Evolutionary conservation across 139 green algal genomes (phyloP).

Genomic region (Picochlorum costavermella): DNA sequence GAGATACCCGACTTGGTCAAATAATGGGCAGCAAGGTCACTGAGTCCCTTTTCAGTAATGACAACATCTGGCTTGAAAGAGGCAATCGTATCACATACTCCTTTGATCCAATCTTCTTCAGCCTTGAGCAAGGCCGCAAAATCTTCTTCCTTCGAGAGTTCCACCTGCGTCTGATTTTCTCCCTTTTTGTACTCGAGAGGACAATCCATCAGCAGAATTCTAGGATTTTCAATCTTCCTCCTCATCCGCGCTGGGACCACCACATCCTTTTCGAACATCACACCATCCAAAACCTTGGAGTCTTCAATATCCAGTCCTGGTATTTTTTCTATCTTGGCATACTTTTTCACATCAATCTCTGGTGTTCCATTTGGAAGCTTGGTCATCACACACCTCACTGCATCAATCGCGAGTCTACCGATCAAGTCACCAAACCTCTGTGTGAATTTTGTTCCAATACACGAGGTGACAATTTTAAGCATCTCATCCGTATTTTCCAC

Average conservation of each 20-base stretch:
- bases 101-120: conserved; percentile 89
- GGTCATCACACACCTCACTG: conserved; percentile 69
- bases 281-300: conserved; percentile 76
- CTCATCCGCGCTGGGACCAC: conserved; percentile 90
- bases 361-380: conserved; percentile 46
- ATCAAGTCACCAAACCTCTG: conserved; percentile 87
- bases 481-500: conserved; percentile 74
- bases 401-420: conserved; percentile 89
- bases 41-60: conserved; percentile 95
- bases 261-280: conserved; percentile 99
- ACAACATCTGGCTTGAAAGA: conserved; percentile 96
- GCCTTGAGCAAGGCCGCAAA: conserved; percentile 87
- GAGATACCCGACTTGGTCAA: conserved; percentile 83
- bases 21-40: conserved; percentile 90
- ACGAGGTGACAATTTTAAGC: conserved; percentile 91
- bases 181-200: conserved; percentile 99
- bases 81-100: conserved; percentile 71
- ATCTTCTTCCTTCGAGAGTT: conserved; percentile 96
- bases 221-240: conserved; percentile 83
- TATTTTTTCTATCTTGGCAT: conserved; percentile 98
- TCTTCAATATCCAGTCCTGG: conserved; percentile 78
- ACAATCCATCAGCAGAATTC: conserved; percentile 96
- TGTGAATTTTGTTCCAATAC: conserved; percentile 98
- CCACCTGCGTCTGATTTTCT: conserved; percentile 98
- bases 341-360: conserved; percentile 97